These are phyloP conservation scores for Talaromyces wortmannii DNA, from an alignment of 495 filamentous ascomycete genomes.

Conservation along the genomic window DNA sequence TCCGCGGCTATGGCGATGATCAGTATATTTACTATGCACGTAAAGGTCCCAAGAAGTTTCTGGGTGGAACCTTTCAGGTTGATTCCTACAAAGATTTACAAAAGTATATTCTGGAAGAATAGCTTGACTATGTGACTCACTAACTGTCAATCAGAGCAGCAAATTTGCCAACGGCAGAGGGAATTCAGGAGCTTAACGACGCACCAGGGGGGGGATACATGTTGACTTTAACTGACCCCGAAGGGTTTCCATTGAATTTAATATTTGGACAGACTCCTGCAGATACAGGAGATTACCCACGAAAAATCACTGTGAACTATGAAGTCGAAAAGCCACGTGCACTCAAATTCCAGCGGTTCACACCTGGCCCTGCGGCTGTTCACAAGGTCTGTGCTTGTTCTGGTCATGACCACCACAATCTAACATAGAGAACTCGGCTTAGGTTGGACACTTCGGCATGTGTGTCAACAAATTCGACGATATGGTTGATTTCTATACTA, in stretches of 20 bases:
- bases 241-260: slow-evolving; percentile 26
- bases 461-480: slow-evolving; percentile 53
- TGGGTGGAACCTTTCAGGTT: slow-evolving; percentile 47
- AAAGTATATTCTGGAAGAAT: slow-evolving; percentile 7
- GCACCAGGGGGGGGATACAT: slow-evolving; percentile 26
- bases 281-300: slow-evolving; percentile 7
- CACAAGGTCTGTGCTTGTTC: slow-evolving; percentile 41
- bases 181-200: slow-evolving; percentile 16
- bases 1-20: slow-evolving; percentile 53
- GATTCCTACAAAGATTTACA: slow-evolving; percentile 51
- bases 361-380: slow-evolving; percentile 56
- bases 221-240: slow-evolving; percentile 26
- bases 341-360: slow-evolving; percentile 25
- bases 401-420: background rate
- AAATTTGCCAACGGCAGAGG: slow-evolving; percentile 15
- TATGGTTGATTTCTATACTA: slow-evolving; percentile 55
- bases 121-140: too few relatives aligned
- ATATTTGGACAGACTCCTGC: slow-evolving; percentile 20
- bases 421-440: background rate
- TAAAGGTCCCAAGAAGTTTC: slow-evolving; percentile 43
- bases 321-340: slow-evolving; percentile 22
- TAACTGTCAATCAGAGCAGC: slow-evolving; percentile 11
- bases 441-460: slow-evolving; percentile 65
- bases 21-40: slow-evolving; percentile 48
- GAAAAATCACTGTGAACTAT: slow-evolving; percentile 21